Evolutionary conservation across 2,329 filamentous ascomycete genomes (phyloP), one percentile per base, ranked within the genome.

Genomic region (Clonostachys byssicola): DNA sequence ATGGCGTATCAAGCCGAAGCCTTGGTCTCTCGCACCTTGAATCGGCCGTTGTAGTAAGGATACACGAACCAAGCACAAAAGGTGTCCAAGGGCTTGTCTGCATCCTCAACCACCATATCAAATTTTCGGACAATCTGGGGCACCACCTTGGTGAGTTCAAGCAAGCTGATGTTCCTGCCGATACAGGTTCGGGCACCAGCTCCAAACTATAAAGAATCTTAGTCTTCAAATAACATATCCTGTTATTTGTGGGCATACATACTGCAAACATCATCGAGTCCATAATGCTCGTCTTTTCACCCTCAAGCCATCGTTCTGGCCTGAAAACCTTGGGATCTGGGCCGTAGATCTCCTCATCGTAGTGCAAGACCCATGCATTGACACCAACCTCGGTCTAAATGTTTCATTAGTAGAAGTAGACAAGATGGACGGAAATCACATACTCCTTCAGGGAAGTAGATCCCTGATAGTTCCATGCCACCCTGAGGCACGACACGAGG

Each of bases 121-220:
- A 33, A 47, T 10, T 16, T 14, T 13, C 38, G 36, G 12, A 18
- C 59, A 58, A 14, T 60, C 41, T n/a, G 61, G 47, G 5, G 65
- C 49, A 3, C 45, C 56, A 56, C 14, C 54, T 51, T 43, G 53
- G 48, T 49, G 57, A 60, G 59, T 33, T 60, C 58, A 14, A 56
- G 49, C 4, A 53, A 48, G 18, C 4, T 5, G 8, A 46, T 46
- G 34, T 12, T 20, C 13, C 43, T 47, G 30, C 57, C 57, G 44
- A 80, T 75, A 48, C 76, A 80, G 2, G 74, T 77, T 48, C 75
- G 57, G 4, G 72, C 68, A 0, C 76, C 76, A 2, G 70, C 70
- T 2, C 76, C 76, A 52, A 79, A 80, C 51, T 76, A 66, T 34
- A 47, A 13, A 18, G 40, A n/a, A 42, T n/a, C 23, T 20, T 17